phyloP scores from a whole-genome alignment of 2,329 filamentous ascomycete species.

The Dryadomyces quercus-mongolicae region DNA sequence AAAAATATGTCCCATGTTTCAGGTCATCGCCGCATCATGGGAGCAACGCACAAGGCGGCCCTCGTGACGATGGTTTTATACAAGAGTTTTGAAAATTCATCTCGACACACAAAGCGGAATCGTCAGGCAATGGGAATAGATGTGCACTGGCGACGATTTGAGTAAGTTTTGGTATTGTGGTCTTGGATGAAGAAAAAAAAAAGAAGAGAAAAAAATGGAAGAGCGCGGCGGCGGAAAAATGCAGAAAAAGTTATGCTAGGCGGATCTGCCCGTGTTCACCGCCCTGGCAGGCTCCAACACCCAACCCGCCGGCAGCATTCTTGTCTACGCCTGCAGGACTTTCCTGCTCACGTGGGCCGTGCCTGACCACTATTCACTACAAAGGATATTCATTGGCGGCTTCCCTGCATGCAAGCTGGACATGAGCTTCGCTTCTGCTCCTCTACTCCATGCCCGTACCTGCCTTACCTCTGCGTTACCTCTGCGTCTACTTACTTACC shows the following conservation, averaged over 20 bases:
- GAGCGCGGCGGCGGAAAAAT: background rate
- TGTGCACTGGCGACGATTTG: conserved; percentile 25
- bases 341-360: too few relatives aligned
- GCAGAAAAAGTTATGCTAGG: background rate
- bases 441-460: too few relatives aligned
- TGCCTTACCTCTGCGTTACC: too few relatives aligned
- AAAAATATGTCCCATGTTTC: conserved; percentile 41
- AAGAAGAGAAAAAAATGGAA: conserved; percentile 10
- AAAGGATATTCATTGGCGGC: too few relatives aligned
- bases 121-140: conserved; percentile 29
- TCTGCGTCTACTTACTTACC: too few relatives aligned
- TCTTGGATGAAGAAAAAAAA: conserved; percentile 16
- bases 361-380: too few relatives aligned
- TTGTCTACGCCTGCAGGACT: too few relatives aligned
- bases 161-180: conserved; percentile 17
- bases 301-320: too few relatives aligned
- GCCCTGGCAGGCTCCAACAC: background rate
- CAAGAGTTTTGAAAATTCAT: conserved; percentile 39
- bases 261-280: conserved; percentile 3
- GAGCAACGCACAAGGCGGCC: conserved; percentile 42
- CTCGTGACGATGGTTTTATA: conserved; percentile 59
- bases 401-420: too few relatives aligned
- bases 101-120: conserved; percentile 45
- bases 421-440: too few relatives aligned
- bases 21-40: conserved; percentile 60